Evolutionary conservation across 2,329 filamentous ascomycete genomes (phyloP), one percentile per base, ranked within the genome.

Genomic region (Escovopsis sp.): DNA sequence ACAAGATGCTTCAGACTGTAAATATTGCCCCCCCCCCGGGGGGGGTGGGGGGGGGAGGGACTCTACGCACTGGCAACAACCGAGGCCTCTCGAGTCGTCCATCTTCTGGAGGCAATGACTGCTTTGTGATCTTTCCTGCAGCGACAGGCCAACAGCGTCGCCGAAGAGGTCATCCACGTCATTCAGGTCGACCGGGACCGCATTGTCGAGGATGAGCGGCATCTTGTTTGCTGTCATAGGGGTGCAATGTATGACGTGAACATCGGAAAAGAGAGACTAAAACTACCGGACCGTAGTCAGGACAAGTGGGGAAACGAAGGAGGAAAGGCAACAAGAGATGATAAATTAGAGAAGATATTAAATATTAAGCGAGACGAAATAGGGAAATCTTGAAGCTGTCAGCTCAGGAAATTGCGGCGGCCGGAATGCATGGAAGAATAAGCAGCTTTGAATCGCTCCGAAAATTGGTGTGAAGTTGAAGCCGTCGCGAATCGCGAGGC

Each of bases 161-260:
- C 80, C 82, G 57, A 88, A 88, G 32, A 88, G 69, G 56, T 88
- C 83, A 54, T 83, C 77, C 36, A 82, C 77, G 50, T 78, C 74
- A 51, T 79, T 66, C 50, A 75, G 63, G 43, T 67, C 63, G 43
- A 68, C 66, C 33, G 68, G 64, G 59, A 76, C 69, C 34, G 63
- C 23, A 44, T 56, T 57, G 36, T 63, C 59, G 48, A 64, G 51
- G 48, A 65, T 61, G 47, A 69, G 59, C 35, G 66, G 65, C 63
- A 68, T 68, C 50, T 60, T 61, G 49, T 58, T 54, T 43, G 57
- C 53, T 42, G 59, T 55, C 61, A 65, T 64, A 36, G 44, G 40
- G 23, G 30, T n/a, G 30, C 28, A 12, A 12, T 6, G 10, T n/a
- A 33, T 42, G 35, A 26, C 23, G 38, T 7, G 36, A 12, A 34